phyloP scores from a whole-genome alignment of 2,329 filamentous ascomycete genomes.

The Diaporthe longicolla region DNA sequence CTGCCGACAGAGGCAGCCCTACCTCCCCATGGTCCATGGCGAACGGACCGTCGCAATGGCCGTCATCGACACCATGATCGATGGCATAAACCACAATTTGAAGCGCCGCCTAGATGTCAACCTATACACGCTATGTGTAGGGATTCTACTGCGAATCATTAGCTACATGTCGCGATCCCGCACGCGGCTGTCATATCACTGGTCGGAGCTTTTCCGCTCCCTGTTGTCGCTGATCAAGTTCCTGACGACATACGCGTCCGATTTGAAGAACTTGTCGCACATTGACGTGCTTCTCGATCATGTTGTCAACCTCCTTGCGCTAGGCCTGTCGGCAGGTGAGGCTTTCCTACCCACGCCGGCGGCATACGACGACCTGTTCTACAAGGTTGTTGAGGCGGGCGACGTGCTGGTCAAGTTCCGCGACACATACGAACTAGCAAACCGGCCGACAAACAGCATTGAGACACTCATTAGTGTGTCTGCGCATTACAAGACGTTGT shows the following conservation, averaged over 20 bases:
- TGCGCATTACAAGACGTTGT: slow-evolving; percentile 87
- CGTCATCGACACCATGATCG: slow-evolving; percentile 88
- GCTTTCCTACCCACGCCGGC: slow-evolving; percentile 89
- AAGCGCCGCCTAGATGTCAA: slow-evolving; percentile 86
- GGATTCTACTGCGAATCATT: slow-evolving; percentile 85
- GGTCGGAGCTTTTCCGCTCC: slow-evolving; percentile 94
- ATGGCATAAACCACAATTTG: slow-evolving; percentile 95
- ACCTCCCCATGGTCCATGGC: slow-evolving; percentile 79
- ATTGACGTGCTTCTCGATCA: slow-evolving; percentile 82
- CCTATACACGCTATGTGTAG: slow-evolving; percentile 85
- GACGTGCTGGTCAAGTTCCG: slow-evolving; percentile 87
- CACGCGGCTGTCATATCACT: slow-evolving; percentile 89
- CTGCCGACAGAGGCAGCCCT: slow-evolving; percentile 90
- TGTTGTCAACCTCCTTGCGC: slow-evolving; percentile 85
- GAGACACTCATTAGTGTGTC: slow-evolving; percentile 87
- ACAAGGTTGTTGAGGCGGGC: slow-evolving; percentile 95
- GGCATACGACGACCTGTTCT: slow-evolving; percentile 96
- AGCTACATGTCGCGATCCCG: slow-evolving; percentile 87
- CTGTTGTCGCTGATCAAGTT: slow-evolving; percentile 91
- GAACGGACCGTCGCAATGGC: slow-evolving; percentile 82
- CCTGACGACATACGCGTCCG: slow-evolving; percentile 85
- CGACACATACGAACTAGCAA: slow-evolving; percentile 76
- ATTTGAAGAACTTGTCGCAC: slow-evolving; percentile 77
- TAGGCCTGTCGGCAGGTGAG: slow-evolving; percentile 89
- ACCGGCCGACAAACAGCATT: slow-evolving; percentile 77